A percentile compares a stretch with the other conserved stretches of the same genome.
These are phyloP conservation scores for Plasmodium fragile DNA, from an alignment of 169 alveolate species.

Conservation along the genomic window DNA sequence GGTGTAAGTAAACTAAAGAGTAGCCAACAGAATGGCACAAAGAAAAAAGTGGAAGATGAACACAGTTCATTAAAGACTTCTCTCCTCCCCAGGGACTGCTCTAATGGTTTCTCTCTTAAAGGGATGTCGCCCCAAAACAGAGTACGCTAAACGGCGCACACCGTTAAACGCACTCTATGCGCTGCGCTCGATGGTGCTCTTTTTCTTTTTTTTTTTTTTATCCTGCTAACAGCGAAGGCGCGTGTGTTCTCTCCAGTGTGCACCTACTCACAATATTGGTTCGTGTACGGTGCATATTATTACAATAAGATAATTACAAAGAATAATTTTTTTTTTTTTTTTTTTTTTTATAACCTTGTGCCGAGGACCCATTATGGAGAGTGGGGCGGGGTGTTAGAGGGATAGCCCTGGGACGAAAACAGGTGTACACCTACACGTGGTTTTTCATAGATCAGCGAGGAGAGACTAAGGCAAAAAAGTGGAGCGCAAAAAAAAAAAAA, in stretches of 20 bases:
- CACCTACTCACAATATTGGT: not conserved
- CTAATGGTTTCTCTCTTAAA: no score
- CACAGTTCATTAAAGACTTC: not conserved
- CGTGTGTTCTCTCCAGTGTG: not conserved
- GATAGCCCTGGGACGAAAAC: not conserved
- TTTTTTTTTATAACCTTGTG: not conserved
- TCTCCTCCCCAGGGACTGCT: not conserved
- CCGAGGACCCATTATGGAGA: not conserved
- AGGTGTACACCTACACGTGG: not conserved
- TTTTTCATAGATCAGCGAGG: not conserved
- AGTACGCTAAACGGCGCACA: not conserved
- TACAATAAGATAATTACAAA: no score
- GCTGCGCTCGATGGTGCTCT: not conserved
- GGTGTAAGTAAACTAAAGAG: not conserved
- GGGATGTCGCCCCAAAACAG: not conserved
- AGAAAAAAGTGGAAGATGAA: not conserved
- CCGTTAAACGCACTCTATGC: not conserved
- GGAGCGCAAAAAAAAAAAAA: not conserved
- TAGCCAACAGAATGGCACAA: not conserved
- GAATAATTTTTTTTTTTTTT: no score
- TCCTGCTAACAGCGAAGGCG: not conserved
- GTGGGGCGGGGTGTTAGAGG: not conserved
- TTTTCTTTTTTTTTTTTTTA: no score
- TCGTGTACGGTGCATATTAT: not conserved
- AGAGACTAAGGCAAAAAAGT: not conserved